phyloP scores from a whole-genome alignment of 176 grass and related monocot species.

The Metroxylon sagu region DNA sequence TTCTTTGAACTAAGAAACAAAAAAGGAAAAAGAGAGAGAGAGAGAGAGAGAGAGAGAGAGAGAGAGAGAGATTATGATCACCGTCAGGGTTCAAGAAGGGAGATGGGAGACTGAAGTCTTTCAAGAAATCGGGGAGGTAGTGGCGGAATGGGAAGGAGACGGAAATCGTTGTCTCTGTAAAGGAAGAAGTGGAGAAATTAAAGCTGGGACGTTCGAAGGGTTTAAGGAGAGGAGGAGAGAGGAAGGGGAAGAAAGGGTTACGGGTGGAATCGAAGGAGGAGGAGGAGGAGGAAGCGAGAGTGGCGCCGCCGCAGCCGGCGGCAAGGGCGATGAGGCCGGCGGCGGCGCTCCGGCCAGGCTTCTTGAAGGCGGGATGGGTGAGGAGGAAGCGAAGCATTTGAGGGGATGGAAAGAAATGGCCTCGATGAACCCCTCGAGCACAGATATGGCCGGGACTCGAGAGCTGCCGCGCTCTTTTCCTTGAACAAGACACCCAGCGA shows the following conservation, averaged over 20 bases:
- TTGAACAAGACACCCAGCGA: too few relatives aligned
- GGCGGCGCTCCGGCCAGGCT: not conserved
- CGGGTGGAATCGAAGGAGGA: not conserved
- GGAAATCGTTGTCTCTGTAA: not conserved
- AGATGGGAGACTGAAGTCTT: not conserved
- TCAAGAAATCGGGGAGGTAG: not conserved
- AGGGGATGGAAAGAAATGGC: too few relatives aligned
- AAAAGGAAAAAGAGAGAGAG: not conserved
- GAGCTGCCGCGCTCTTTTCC: too few relatives aligned
- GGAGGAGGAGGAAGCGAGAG: not conserved
- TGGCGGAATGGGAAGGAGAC: not conserved
- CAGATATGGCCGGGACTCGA: too few relatives aligned
- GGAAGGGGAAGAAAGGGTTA: not conserved
- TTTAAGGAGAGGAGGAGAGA: not conserved
- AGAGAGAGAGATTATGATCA: constrained; percentile 6
- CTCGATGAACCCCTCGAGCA: too few relatives aligned
- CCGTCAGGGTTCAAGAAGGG: not conserved
- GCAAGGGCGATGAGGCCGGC: not conserved
- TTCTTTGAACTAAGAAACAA: not conserved
- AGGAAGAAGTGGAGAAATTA: not conserved
- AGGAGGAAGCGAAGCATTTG: constrained; percentile 7
- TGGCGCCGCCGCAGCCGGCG: not conserved
- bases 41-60: too few relatives aligned
- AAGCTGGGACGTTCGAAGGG: not conserved
- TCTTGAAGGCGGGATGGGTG: not conserved